Evolutionary conservation across 2,329 filamentous ascomycete genomes (phyloP).

Genomic region (Graphilbum ipis-grandicollis): DNA sequence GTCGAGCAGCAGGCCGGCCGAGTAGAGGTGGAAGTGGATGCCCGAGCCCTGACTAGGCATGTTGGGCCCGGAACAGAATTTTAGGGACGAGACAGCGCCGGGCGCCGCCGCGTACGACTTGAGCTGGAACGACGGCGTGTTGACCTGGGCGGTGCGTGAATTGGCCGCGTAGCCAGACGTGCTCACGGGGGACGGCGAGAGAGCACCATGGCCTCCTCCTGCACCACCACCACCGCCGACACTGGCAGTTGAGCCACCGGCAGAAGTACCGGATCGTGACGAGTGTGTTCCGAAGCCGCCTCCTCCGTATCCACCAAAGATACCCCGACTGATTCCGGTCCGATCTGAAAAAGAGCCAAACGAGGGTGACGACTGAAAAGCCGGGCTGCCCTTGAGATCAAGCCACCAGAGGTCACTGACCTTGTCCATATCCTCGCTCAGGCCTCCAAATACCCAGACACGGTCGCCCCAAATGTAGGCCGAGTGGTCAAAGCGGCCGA

Average conservation of each 20-base stretch:
- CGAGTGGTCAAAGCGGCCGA: slow-evolving; percentile 85
- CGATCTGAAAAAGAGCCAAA: slow-evolving; percentile 32
- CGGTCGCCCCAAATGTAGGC: slow-evolving; percentile 84
- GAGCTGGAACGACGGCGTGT: slow-evolving; percentile 46
- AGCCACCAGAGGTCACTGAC: slow-evolving; percentile 95
- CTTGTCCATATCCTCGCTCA: slow-evolving; percentile 94
- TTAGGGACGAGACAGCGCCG: slow-evolving; percentile 74
- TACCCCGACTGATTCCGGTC: not conserved
- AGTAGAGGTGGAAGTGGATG: slow-evolving; percentile 90
- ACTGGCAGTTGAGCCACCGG: slow-evolving; percentile 6
- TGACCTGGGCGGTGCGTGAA: slow-evolving; percentile 49
- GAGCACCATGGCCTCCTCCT: too few relatives aligned
- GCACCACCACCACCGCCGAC: slow-evolving; percentile 10
- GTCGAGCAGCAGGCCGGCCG: slow-evolving; percentile 80
- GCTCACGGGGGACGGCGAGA: too few relatives aligned
- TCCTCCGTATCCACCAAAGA: not conserved
- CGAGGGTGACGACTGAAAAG: slow-evolving; percentile 54
- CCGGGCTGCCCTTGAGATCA: slow-evolving; percentile 78
- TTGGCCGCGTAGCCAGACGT: slow-evolving; percentile 50
- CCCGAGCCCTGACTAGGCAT: slow-evolving; percentile 80
- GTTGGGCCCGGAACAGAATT: slow-evolving; percentile 74
- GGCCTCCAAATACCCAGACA: slow-evolving; percentile 90
- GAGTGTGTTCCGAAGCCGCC: too few relatives aligned
- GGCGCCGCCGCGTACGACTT: slow-evolving; percentile 68
- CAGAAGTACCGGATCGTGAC: slow-evolving; percentile 26